Evolutionary conservation across 2,329 filamentous ascomycete genomes (phyloP).

Genomic region (Escovopsis sp.): DNA sequence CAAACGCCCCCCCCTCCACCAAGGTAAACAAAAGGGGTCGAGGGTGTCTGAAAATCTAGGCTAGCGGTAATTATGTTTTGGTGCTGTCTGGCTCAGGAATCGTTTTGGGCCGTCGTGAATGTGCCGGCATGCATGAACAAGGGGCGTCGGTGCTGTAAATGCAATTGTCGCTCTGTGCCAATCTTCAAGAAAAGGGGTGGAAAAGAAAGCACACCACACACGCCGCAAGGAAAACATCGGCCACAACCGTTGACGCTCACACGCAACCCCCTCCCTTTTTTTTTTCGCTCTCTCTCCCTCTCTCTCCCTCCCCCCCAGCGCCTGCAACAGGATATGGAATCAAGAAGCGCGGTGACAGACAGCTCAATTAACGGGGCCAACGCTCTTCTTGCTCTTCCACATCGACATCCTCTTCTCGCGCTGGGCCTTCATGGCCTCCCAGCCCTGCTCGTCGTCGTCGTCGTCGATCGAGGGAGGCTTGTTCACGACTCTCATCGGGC

Average conservation of each 20-base stretch:
- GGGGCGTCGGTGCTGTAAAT: not conserved
- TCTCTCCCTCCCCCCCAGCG: conserved; percentile 9
- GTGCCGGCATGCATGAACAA: conserved; percentile 10
- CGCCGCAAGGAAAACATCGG: not conserved
- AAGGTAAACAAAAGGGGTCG: conserved; percentile 1
- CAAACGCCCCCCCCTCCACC: conserved; percentile 8
- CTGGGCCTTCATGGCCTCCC: conserved; percentile 57
- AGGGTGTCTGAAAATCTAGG: conserved; percentile 4
- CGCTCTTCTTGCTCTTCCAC: conserved; percentile 47
- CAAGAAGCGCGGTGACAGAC: conserved; percentile 1
- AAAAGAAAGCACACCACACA: not conserved
- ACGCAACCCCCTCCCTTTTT: not conserved
- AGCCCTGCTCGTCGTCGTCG: conserved; percentile 51
- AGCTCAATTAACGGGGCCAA: conserved; percentile 23
- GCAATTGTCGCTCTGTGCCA: conserved; percentile 4
- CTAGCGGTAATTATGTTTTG: conserved; percentile 6
- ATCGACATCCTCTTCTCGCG: conserved; percentile 52
- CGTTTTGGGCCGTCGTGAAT: conserved; percentile 2
- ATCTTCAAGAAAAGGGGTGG: not conserved
- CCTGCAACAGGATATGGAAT: conserved; percentile 5
- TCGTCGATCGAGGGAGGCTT: conserved; percentile 27
- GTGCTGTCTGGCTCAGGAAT: conserved; percentile 1
- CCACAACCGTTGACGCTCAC: not conserved
- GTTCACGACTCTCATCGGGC: conserved; percentile 23
- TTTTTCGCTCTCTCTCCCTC: no score